These are phyloP conservation scores for Euclidium syriacum DNA, from an alignment of 345 rosid genomes.

Conservation along the genomic window DNA sequence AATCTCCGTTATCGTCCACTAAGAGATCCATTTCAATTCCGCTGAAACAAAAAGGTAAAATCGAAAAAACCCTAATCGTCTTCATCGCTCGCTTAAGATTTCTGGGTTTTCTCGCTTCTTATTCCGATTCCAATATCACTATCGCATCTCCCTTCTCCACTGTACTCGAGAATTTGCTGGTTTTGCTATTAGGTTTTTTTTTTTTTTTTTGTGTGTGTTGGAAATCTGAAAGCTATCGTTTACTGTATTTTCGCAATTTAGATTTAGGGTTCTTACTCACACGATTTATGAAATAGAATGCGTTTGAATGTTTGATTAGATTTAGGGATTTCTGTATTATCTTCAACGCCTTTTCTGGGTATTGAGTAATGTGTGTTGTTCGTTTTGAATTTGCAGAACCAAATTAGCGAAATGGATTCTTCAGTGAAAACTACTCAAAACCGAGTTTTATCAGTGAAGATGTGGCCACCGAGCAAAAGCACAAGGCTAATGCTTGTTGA, in stretches of 20 bases:
- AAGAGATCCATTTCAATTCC: background rate
- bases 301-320: no score
- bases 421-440: conserved; percentile 32
- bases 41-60: background rate
- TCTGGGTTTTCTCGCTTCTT: background rate
- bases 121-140: background rate
- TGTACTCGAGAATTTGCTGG: background rate
- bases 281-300: no score
- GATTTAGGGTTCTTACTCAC: background rate
- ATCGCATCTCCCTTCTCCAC: background rate
- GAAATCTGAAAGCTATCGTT: background rate
- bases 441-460: conserved; percentile 53
- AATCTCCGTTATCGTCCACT: background rate
- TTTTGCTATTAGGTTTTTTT: background rate
- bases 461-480: conserved; percentile 88
- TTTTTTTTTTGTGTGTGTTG: background rate
- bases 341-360: no score
- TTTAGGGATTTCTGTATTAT: no score
- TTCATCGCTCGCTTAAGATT: background rate
- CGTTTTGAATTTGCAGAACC: conserved; percentile 35
- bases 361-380: no score
- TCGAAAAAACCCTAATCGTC: background rate
- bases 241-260: background rate
- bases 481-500: conserved; percentile 71
- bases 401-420: conserved; percentile 50